Base-by-base conservation (phyloP, 352 stramenopile species). In the Phytophthora sojae region DNA sequence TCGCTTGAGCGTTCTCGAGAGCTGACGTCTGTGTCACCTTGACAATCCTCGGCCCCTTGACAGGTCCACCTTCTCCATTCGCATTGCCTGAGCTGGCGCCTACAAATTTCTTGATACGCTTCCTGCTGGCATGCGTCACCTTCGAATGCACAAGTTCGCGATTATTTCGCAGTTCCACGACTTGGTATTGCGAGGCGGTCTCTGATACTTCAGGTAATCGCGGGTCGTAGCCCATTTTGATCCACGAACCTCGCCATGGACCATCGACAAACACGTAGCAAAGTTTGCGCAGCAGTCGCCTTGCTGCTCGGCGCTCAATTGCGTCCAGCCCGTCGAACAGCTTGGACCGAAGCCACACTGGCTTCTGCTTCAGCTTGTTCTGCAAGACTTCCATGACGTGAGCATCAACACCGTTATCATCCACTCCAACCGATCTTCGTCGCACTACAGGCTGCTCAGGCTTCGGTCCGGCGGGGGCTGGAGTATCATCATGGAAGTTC, bases 191-290 rank as follows among this genome's bases (percentile, higher is more conserved):
- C 23, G 83, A 86, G 7, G 84, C 79, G 25, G 85, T 77, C 6
- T 67, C 72, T 0, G 68, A 70, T 21, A 63, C 61, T 53, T 75
- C 69, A 26, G 53, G 39, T 44, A 60, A 69, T 29, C 88, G 75
- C 6, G 88, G 88, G 51, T 95, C 88, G 62, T 93, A 94, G 11
- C 88, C 88, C 81, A 94, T 92, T 25, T 87, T 86, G 19, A 95
- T 89, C 86, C 86, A 95, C 53, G 83, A 93, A 0, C 86, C 85
- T 57, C 88, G 82, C 88, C 88, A 95, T 17, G 88, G 88, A 3
- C 88, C 88, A 58, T 94, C 88, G 6, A 94, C 82, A 71, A 94
- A 94, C 35, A 95, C 88, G 57, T 95, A 95, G 75, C 88, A 95
- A 56, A 95, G 67, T 53, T 88, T 87, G 5, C 85, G 79, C 30